Percentiles rank a stretch among this genome's conserved stretches.
These are phyloP conservation scores for Thalassia testudinum DNA, from an alignment of 116 monocot genomes.

Conservation along the genomic window DNA sequence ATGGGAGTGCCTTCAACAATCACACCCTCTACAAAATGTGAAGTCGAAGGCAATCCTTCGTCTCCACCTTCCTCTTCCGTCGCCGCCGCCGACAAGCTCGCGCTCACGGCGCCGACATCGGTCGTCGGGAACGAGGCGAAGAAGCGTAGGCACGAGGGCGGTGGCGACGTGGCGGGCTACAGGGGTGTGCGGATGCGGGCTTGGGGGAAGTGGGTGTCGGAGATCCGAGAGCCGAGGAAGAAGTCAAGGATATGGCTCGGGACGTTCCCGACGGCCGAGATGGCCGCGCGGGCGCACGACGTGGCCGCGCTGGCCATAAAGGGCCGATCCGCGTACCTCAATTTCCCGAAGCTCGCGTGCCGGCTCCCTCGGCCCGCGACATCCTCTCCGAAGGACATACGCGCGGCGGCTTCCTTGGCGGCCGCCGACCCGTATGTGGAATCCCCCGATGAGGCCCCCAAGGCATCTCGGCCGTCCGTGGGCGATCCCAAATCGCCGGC, in stretches of 20 bases:
- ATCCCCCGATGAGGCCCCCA: no score
- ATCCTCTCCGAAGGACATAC: slow-evolving; percentile 19
- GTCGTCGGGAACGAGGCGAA: no score
- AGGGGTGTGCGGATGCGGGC: slow-evolving; percentile 31
- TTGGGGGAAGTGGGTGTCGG: slow-evolving; percentile 57
- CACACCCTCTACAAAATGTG: no score
- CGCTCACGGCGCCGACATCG: no score
- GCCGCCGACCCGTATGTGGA: slow-evolving; percentile 5
- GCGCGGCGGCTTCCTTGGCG: slow-evolving; percentile 21
- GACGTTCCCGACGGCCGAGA: slow-evolving; percentile 42
- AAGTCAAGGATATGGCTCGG: slow-evolving; percentile 57
- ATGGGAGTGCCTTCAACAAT: no score
- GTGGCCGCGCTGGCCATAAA: slow-evolving; percentile 32
- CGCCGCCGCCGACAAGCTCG: no score
- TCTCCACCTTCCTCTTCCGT: no score
- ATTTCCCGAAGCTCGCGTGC: slow-evolving; percentile 16
- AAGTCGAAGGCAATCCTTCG: no score
- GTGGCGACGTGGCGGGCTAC: slow-evolving; percentile 13
- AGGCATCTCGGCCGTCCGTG: no score
- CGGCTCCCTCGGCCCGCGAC: slow-evolving; percentile 23
- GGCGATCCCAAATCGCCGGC: no score
- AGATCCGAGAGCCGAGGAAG: slow-evolving; percentile 42
- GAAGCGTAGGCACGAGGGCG: background rate
- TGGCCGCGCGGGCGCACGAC: slow-evolving; percentile 44
- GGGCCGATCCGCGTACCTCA: slow-evolving; percentile 25